Conservation (phyloP, 2,329 filamentous ascomycete species). For the Venturia effusa region DNA sequence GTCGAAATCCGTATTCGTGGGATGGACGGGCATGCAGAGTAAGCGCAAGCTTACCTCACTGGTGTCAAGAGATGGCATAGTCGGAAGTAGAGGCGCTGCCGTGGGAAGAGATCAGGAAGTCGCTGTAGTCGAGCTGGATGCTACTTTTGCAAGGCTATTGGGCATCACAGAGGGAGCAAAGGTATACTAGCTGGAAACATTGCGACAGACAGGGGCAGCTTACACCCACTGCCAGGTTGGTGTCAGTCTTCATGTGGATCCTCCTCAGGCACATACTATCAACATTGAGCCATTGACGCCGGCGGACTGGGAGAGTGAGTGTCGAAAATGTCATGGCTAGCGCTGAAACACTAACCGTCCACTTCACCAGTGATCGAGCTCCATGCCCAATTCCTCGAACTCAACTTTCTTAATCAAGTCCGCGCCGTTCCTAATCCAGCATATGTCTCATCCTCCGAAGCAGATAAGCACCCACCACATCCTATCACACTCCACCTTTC, state of each 20-base stretch:
- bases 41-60: slow-evolving; percentile 68
- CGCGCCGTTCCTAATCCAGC: slow-evolving; percentile 82
- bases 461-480: slow-evolving; percentile 45
- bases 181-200: slow-evolving; percentile 41
- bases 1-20: slow-evolving; percentile 69
- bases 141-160: slow-evolving; percentile 66
- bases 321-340: slow-evolving; percentile 7
- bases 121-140: slow-evolving; percentile 73
- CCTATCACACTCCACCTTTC: slow-evolving; percentile 87
- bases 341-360: slow-evolving; percentile 10
- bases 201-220: slow-evolving; percentile 14
- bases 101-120: slow-evolving; percentile 62
- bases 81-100: slow-evolving; percentile 44
- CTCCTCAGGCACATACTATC: slow-evolving; percentile 82
- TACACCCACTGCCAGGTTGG: slow-evolving; percentile 36
- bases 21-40: slow-evolving; percentile 97
- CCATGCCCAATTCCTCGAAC: slow-evolving; percentile 87
- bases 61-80: slow-evolving; percentile 63
- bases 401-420: slow-evolving; percentile 88
- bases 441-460: slow-evolving; percentile 37
- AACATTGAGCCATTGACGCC: slow-evolving; percentile 93
- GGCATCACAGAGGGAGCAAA: slow-evolving; percentile 75
- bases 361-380: slow-evolving; percentile 66
- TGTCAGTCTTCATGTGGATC: slow-evolving; percentile 70
- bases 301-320: slow-evolving; percentile 83